Percentiles rank a stretch among this genome's conserved stretches.
These are phyloP conservation scores for Mycena crocata DNA, from an alignment of 768 basidiomycete species.

Conservation along the genomic window DNA sequence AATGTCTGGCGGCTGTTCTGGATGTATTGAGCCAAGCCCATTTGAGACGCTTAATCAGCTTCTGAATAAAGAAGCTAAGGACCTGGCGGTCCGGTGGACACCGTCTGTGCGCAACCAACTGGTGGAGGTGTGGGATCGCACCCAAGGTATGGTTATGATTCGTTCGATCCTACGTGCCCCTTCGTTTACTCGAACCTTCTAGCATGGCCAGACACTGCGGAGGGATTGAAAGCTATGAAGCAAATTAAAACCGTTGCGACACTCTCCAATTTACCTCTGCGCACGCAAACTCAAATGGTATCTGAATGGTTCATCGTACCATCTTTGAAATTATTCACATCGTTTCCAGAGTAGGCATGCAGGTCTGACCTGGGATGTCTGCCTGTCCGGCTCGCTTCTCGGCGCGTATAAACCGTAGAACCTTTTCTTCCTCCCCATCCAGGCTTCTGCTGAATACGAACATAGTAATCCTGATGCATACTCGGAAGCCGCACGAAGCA, in stretches of 20 bases:
- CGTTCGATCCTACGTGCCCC: background rate
- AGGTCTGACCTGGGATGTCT: conserved; percentile 30
- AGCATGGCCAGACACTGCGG: conserved; percentile 28
- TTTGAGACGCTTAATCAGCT: conserved; percentile 28
- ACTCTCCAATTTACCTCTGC: conserved; percentile 25
- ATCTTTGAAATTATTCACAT: too few relatives aligned
- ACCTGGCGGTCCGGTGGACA: conserved; percentile 16
- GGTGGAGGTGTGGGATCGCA: conserved; percentile 25
- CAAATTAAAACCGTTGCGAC: conserved; percentile 29
- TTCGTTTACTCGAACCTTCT: background rate
- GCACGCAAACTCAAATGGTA: conserved; percentile 31
- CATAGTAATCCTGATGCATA: conserved; percentile 49
- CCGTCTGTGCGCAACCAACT: conserved; percentile 25
- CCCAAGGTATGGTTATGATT: background rate
- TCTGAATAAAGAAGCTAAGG: conserved; percentile 3
- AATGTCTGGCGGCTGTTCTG: too few relatives aligned
- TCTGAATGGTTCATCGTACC: too few relatives aligned
- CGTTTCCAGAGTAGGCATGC: conserved; percentile 25
- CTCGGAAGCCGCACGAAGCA: conserved; percentile 48
- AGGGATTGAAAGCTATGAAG: conserved; percentile 27
- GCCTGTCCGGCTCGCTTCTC: conserved; percentile 25
- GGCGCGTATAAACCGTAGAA: conserved; percentile 24
- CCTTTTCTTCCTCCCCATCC: background rate
- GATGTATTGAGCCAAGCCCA: background rate
- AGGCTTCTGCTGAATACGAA: background rate